phyloP scores from a whole-genome alignment of 306 rosid genomes.

The Vigna nakashimae region DNA sequence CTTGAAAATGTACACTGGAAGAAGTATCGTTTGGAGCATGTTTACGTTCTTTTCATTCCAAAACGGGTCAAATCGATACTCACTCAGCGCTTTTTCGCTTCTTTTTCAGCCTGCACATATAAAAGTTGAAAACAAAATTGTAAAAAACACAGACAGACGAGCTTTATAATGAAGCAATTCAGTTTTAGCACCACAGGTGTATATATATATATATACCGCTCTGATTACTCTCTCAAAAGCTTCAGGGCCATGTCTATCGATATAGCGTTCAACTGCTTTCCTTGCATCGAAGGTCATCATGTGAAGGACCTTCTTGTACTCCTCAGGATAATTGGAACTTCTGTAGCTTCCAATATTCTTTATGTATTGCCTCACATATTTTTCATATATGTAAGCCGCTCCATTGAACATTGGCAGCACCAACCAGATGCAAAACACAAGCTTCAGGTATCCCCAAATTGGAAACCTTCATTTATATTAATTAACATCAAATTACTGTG shows the following conservation, averaged over 20 bases:
- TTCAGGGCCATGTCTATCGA: conserved; percentile 68
- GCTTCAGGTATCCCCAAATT: conserved; percentile 81
- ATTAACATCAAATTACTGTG: too few relatives aligned
- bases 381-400: conserved; percentile 84
- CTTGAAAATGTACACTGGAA: background rate
- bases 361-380: conserved; percentile 70
- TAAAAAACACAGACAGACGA: conserved; percentile 2
- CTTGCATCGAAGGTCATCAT: conserved; percentile 90
- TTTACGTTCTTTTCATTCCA: conserved; percentile 19
- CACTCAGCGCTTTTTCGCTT: conserved; percentile 74
- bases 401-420: conserved; percentile 92
- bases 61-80: background rate
- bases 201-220: conserved; percentile 52
- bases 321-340: conserved; percentile 55
- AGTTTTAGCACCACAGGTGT: background rate
- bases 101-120: conserved; percentile 78
- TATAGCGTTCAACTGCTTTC: conserved; percentile 74
- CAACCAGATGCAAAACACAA: conserved; percentile 80
- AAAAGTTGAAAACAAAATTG: conserved; percentile 8
- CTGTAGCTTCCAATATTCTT: conserved; percentile 55
- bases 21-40: background rate
- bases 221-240: conserved; percentile 77
- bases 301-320: conserved; percentile 70
- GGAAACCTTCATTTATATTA: conserved; percentile 61
- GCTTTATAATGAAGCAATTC: background rate